Base-by-base conservation (phyloP, 495 filamentous ascomycete genomes). In the Talaromyces ruber region DNA sequence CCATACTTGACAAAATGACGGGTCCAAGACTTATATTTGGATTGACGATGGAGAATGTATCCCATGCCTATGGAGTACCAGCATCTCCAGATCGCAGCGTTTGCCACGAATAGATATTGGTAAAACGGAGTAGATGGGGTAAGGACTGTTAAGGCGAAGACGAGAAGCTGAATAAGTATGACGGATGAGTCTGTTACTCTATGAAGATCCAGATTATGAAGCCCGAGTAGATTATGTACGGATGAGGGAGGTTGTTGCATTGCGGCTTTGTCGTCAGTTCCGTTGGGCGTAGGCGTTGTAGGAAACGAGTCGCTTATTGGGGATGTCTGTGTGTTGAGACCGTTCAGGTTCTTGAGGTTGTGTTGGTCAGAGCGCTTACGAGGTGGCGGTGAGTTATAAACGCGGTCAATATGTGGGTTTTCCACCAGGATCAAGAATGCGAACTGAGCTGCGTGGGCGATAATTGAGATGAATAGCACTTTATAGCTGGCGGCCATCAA, bases 391-490 rank as follows among this genome's bases (percentile, higher is more conserved):
- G 91, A 82, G 69, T 97, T 97, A 78, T 98, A 98, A 9, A 88
- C 97, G 77, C 95, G 96, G 71, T 98, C 93, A 73, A 98, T 98
- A 67, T 98, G 94, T 14, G 94, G 94, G 70, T 96, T 96, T 74
- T 98, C 94, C 59, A 98, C 88, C 51, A 90, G 73, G 4, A 88
- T 82, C 63, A 98, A 80, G 79, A 98, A 98, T 34, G 86, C 88
- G 68, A 98, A 93, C 76, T 98, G 94, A 63, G 91, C 88, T 69
- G 91, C 90, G 78, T 98, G 94, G 64, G 93, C 95, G 71, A 92
- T 76, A 64, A 98, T 91, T 18, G 95, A 98, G 70, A 97, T 96
- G 81, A 95, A 92, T 9, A 98, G 80, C 60, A 98, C 94, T 64
- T 90, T 90, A 79, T 98, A 98, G 76, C 95, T 98, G 55, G 95